These are phyloP conservation scores for Petrea volubilis DNA, from an alignment of 257 asterid genomes.

Conservation along the genomic window DNA sequence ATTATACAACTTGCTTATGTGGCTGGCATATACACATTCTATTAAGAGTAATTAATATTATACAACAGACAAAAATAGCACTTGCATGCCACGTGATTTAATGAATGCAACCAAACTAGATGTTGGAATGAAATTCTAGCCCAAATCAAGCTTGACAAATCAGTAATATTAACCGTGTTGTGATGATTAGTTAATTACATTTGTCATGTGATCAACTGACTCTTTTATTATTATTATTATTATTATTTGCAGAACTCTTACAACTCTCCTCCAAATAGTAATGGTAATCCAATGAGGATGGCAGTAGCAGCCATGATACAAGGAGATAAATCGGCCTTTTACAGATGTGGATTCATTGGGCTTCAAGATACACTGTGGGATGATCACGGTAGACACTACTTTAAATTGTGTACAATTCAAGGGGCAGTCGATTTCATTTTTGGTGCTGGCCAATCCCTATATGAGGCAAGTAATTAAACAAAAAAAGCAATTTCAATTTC, in stretches of 20 bases:
- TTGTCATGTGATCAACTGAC: not conserved
- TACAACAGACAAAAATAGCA: no score
- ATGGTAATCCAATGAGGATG: slow-evolving; percentile 27
- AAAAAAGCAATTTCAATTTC: not conserved
- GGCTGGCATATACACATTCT: no score
- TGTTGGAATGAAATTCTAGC: no score
- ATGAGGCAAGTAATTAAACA: slow-evolving; percentile 55
- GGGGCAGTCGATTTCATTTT: slow-evolving; percentile 88
- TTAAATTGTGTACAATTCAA: slow-evolving; percentile 58
- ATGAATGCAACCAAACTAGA: no score
- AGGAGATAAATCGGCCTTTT: slow-evolving; percentile 71
- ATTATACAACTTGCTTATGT: no score
- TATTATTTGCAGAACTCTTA: slow-evolving; percentile 54
- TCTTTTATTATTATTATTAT: not conserved
- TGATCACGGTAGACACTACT: slow-evolving; percentile 72
- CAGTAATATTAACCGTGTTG: no score
- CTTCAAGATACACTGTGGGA: slow-evolving; percentile 93
- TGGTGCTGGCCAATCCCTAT: slow-evolving; percentile 82
- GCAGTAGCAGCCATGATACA: slow-evolving; percentile 65
- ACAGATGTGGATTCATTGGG: slow-evolving; percentile 58
- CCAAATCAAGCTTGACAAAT: no score
- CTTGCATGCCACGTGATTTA: no score
- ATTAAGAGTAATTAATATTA: no score
- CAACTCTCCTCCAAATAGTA: slow-evolving; percentile 44
- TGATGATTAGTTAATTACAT: no score